Evolutionary conservation across 768 basidiomycete genomes (phyloP), one percentile per base, ranked within the genome.

Genomic region (Tulasnella sp.): DNA sequence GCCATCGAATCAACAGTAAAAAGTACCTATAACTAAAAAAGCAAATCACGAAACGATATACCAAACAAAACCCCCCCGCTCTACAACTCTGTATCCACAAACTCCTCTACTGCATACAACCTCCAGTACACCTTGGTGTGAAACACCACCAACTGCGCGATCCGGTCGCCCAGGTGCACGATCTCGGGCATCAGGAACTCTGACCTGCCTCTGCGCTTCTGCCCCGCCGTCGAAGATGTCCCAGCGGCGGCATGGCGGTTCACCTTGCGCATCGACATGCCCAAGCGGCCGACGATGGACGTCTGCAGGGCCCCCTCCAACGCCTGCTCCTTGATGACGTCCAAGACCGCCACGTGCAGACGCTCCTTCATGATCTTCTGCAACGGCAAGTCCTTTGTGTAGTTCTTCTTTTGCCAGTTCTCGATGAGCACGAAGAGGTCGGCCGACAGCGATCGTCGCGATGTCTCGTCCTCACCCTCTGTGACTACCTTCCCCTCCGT

Each of bases 131-230:
- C 81, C 61, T 80, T 77, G n/a, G n/a, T n/a, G n/a, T n/a, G n/a
- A n/a, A n/a, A n/a, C n/a, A n/a, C n/a, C n/a, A n/a, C n/a, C n/a
- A 91, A 74, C 58, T 82, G 80, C 40, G 82, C 75, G 32, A 89
- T 74, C 65, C 83, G 79, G 63, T 85, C 81, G 27, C 78, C 78
- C 48, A 91, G 76, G 14, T 76, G 73, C 31, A 74, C 73, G 46
- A 85, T 78, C 68, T 91, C 88, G 36, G 80, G 78, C 54, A 74
- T 68, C 51, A 91, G 73, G 32, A 82, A 76, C 63, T 85, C 83
- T 75, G 88, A 79, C 39, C 86, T 86, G 51, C 75, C 75, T 43
- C 73, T 71, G 45, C 70, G 64, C 61, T 46, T 51, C 61, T 48
- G 56, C 57, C 53, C 55, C 57, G 60, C 69, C 67, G 51, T 65